Conservation (phyloP, 306 rosid genomes). For the Glycine soja region DNA sequence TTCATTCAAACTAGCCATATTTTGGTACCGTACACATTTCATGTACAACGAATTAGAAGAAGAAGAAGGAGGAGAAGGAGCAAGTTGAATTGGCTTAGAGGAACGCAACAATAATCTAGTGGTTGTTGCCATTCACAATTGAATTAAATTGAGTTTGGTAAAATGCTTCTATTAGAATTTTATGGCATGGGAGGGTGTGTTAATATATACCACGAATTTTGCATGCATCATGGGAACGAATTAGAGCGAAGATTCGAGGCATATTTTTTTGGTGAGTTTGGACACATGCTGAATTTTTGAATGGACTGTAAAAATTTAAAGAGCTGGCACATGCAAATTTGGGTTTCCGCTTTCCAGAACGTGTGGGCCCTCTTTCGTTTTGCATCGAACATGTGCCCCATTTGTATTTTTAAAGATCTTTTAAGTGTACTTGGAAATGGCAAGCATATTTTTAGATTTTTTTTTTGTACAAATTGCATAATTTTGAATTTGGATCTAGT, state of each 20-base stretch:
- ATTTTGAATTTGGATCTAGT: neutral
- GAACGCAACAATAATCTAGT: slow-evolving; percentile 44
- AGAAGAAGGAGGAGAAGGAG: neutral
- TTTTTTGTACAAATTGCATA: too few species aligned
- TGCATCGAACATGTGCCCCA: slow-evolving; percentile 41
- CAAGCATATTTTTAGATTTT: neutral
- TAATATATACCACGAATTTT: slow-evolving; percentile 28
- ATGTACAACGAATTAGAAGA: neutral
- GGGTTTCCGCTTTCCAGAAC: slow-evolving; percentile 19
- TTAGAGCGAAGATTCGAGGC: slow-evolving; percentile 43
- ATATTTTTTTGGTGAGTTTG: slow-evolving; percentile 41
- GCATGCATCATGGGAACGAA: slow-evolving; percentile 18
- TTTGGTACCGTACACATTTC: slow-evolving; percentile 35
- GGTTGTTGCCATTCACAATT: slow-evolving; percentile 52
- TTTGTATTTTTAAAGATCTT: neutral
- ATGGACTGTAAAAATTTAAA: neutral
- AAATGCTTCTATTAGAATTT: neutral
- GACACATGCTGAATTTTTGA: slow-evolving; percentile 43
- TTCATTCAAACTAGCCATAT: slow-evolving; percentile 18
- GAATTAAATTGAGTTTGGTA: slow-evolving; percentile 4
- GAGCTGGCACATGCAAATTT: slow-evolving; percentile 27
- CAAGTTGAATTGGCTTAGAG: slow-evolving; percentile 42
- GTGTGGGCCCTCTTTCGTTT: slow-evolving; percentile 34
- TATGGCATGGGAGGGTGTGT: slow-evolving; percentile 18
- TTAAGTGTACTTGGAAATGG: neutral